Evolutionary conservation across 495 filamentous ascomycete species (phyloP).

Genomic region (Talaromyces liani): DNA sequence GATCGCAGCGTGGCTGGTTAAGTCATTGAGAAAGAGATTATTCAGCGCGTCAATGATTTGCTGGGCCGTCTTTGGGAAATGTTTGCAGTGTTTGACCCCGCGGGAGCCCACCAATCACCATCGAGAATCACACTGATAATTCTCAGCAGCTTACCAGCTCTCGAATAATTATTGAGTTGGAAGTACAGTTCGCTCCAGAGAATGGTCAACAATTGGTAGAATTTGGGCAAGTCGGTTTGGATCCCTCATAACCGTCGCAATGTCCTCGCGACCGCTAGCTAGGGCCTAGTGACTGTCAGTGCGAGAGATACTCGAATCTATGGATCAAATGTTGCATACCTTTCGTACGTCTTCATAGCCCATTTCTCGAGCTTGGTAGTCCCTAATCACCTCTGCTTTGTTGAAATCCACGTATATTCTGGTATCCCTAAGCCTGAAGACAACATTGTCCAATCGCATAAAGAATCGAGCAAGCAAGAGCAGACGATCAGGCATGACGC

Average conservation of each 20-base stretch:
- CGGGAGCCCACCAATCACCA: constrained; percentile 16
- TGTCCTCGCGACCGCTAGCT: constrained; percentile 61
- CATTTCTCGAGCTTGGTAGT: constrained; percentile 79
- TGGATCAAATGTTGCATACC: constrained; percentile 36
- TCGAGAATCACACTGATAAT: neutral
- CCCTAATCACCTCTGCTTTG: constrained; percentile 71
- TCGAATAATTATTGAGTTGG: neutral
- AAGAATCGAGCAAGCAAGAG: constrained; percentile 84
- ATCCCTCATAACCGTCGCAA: constrained; percentile 74
- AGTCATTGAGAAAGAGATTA: constrained; percentile 3
- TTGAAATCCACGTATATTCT: constrained; percentile 87
- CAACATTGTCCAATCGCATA: constrained; percentile 83
- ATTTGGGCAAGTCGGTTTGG: constrained; percentile 69
- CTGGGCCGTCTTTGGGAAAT: neutral
- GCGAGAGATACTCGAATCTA: neutral
- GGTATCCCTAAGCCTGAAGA: constrained; percentile 83
- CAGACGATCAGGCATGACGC: constrained; percentile 84
- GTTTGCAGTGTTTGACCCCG: constrained; percentile 22
- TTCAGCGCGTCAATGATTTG: constrained; percentile 2
- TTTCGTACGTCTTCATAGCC: constrained; percentile 68
- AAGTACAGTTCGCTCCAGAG: constrained; percentile 32
- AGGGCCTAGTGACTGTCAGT: constrained; percentile 46
- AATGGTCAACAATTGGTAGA: constrained; percentile 60
- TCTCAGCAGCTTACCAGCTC: neutral
- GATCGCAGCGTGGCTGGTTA: neutral